Percentiles rank a stretch among this genome's conserved stretches.
Evolutionary conservation across 345 rosid genomes (phyloP).

Genomic region (Firmiana major): DNA sequence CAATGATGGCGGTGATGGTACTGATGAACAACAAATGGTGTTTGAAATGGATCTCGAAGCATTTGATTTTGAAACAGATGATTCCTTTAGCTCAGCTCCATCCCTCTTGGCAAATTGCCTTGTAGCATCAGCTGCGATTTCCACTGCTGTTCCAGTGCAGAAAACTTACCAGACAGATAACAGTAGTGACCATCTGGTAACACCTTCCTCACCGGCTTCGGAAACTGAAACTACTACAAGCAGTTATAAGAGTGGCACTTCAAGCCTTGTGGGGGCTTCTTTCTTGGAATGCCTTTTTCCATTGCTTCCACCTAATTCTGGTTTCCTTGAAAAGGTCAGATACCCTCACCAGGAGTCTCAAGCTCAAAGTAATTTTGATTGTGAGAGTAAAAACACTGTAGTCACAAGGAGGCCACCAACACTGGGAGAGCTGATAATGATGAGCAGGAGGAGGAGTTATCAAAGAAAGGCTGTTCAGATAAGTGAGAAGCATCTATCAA

Average conservation of each 20-base stretch:
- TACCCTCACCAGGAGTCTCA: constrained; percentile 20
- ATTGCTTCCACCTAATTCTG: constrained; percentile 43
- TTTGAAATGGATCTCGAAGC: constrained; percentile 31
- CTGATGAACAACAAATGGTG: constrained; percentile 4
- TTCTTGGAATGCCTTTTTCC: constrained; percentile 90
- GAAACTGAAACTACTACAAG: constrained; percentile 58
- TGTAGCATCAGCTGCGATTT: constrained; percentile 26
- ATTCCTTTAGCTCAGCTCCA: constrained; percentile 57
- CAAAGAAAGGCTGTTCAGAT: constrained; percentile 57
- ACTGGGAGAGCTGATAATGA: constrained; percentile 81
- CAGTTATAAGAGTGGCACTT: constrained; percentile 62
- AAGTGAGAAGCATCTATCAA: constrained; percentile 47
- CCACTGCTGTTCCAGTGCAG: constrained; percentile 41
- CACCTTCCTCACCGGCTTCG: constrained; percentile 50
- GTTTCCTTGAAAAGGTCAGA: constrained; percentile 35
- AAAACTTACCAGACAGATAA: constrained; percentile 19
- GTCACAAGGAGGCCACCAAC: constrained; percentile 49
- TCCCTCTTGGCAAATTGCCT: constrained; percentile 46
- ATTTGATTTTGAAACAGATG: constrained; percentile 39
- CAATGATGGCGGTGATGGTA: constrained; percentile 14
- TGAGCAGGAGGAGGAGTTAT: constrained; percentile 71
- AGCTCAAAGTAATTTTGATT: constrained; percentile 19
- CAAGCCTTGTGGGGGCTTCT: constrained; percentile 67
- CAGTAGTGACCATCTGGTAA: constrained; percentile 22
- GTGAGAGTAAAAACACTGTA: constrained; percentile 20